These are phyloP conservation scores for Hypomyces perniciosus DNA, from an alignment of 2,329 filamentous ascomycete species.

Conservation along the genomic window DNA sequence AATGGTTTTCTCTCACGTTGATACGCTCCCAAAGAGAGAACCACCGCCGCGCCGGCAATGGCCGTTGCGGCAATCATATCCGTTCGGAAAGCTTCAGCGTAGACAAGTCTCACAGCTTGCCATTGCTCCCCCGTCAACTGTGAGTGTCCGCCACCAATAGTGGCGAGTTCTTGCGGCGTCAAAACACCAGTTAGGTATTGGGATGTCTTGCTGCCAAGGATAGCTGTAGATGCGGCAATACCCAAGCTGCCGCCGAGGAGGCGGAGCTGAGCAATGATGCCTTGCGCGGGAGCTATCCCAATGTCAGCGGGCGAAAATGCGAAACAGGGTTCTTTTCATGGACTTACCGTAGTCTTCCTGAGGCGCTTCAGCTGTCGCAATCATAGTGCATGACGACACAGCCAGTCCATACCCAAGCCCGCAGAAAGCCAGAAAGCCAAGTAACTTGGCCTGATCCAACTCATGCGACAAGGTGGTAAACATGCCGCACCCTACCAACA, in stretches of 20 bases:
- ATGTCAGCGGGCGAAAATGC: neutral
- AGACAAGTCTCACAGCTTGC: neutral
- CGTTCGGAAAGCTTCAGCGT: neutral
- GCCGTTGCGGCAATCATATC: neutral
- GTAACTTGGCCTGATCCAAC: neutral
- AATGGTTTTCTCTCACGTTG: no score
- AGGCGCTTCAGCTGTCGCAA: neutral
- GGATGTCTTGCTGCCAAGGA: neutral
- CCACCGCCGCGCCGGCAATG: no score
- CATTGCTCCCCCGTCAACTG: neutral
- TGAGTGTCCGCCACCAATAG: neutral
- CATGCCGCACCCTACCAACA: neutral
- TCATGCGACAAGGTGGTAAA: neutral
- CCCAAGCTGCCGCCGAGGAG: conserved; percentile 24
- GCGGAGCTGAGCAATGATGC: conserved; percentile 18
- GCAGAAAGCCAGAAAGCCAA: neutral
- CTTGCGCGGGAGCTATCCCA: neutral
- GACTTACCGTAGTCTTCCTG: neutral
- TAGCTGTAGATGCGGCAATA: conserved; percentile 13
- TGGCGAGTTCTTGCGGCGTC: neutral
- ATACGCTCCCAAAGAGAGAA: no score
- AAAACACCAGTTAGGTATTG: neutral
- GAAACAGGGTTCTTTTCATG: neutral
- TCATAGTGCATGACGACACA: neutral
- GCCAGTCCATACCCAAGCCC: neutral